Evolutionary conservation across 176 grass and related monocot species (phyloP), one percentile per base, ranked within the genome.

Genomic region (Oryza glumipatula): DNA sequence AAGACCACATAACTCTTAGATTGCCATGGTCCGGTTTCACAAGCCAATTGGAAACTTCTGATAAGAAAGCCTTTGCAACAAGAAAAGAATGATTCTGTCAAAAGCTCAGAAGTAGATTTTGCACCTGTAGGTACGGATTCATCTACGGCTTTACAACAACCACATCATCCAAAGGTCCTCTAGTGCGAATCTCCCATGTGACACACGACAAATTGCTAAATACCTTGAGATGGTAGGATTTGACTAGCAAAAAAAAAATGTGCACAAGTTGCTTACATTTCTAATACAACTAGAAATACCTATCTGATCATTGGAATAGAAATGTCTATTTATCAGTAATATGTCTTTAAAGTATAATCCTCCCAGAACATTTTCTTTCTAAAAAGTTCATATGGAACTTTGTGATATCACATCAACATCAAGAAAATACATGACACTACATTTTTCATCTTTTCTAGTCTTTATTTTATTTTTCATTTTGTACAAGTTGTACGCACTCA

Each of bases 141-240:
- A 17, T 58, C 66, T 9, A 22, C 7, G 2, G 23, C 77, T 49
- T 79, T 67, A 49, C 47, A 47, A 13, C 41, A 79, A 32, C 61
- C 9, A 73, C 54, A 65, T 80, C 68, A 73, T 9, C 23, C 60
- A 68, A 87, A 87, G 69, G 7, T 74, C 26, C 78, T 60, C 35
- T 56, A 49, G 49, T 61, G 47, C n/a, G n/a, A 77, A 83, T 78
- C 73, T 65, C 73, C 54, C 52, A 88, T 44, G 66, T 77, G 66
- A 78, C n/a, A 82, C 65, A 28, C 39, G 51, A 65, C 30, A 52
- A 70, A 65, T 28, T 72, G 51, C 15, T 77, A n/a, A 11, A 4
- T 51, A 71, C 63, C 21, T 21, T 52, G 30, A 36, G 19, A 13
- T 70, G 72, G 24, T 0, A 32, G 54, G 38, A 82, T 82, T 69